phyloP scores from a whole-genome alignment of 2,329 filamentous ascomycete species.

The Lachnellula occidentalis region DNA sequence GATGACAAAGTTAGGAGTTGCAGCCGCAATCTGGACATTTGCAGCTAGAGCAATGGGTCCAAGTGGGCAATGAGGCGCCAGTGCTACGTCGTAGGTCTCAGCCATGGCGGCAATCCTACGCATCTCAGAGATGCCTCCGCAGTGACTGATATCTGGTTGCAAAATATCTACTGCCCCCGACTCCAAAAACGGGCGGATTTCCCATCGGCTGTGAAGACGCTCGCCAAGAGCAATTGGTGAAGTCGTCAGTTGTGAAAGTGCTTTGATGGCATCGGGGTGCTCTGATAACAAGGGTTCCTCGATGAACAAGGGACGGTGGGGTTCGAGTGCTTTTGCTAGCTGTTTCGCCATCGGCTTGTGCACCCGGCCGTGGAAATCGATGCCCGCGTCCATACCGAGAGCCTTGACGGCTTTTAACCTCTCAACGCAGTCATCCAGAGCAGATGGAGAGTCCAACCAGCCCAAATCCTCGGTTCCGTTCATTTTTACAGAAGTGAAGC shows the following conservation, averaged over 20 bases:
- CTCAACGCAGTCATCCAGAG: conserved; percentile 58
- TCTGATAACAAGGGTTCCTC: conserved; percentile 70
- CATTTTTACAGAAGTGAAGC: conserved; percentile 69
- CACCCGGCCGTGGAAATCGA: conserved; percentile 74
- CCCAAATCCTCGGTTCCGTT: conserved; percentile 71
- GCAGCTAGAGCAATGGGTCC: conserved; percentile 70
- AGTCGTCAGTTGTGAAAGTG: conserved; percentile 49
- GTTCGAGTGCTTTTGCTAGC: conserved; percentile 60
- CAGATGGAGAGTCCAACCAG: conserved; percentile 68
- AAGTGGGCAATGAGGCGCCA: conserved; percentile 69
- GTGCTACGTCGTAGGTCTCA: conserved; percentile 66
- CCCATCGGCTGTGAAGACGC: conserved; percentile 66
- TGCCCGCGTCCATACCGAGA: conserved; percentile 64
- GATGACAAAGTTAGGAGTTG: conserved; percentile 61
- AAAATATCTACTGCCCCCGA: conserved; percentile 63
- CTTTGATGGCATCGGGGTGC: conserved; percentile 52
- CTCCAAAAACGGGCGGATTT: conserved; percentile 67
- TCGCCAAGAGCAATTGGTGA: conserved; percentile 69
- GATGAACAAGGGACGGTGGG: conserved; percentile 66
- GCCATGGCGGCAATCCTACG: conserved; percentile 64
- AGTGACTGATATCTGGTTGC: conserved; percentile 68
- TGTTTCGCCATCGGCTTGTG: conserved; percentile 81
- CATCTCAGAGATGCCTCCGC: conserved; percentile 68
- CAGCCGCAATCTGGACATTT: conserved; percentile 59
- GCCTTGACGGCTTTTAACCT: conserved; percentile 63